Conservation (phyloP, 1,284 basidiomycete species). For the Microbotryum silenes-acaulis region DNA sequence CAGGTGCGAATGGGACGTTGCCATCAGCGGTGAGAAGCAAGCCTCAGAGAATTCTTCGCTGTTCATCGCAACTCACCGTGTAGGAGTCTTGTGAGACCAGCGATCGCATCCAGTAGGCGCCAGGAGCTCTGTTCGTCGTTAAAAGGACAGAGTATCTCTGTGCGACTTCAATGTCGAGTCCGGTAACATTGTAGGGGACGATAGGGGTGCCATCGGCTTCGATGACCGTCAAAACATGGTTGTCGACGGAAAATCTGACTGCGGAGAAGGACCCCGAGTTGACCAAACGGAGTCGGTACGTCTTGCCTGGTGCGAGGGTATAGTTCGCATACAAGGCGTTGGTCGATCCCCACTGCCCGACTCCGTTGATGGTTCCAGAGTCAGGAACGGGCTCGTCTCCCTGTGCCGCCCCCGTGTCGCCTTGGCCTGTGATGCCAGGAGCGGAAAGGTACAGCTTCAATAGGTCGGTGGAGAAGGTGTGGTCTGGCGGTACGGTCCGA, state of each 20-base stretch:
- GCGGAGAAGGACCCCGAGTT: conserved; percentile 42
- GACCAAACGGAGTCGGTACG: conserved; percentile 24
- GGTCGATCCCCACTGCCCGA: conserved; percentile 10
- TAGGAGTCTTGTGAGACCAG: conserved; percentile 40
- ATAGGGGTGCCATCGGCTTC: conserved; percentile 49
- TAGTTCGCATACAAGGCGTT: not conserved
- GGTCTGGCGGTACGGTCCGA: conserved; percentile 26
- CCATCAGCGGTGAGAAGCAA: too few relatives aligned
- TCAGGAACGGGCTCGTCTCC: conserved; percentile 21
- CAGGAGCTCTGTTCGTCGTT: conserved; percentile 39
- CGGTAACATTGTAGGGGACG: conserved; percentile 40
- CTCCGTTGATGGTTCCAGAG: conserved; percentile 11
- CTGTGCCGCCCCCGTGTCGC: conserved; percentile 5
- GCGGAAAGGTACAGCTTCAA: conserved; percentile 37
- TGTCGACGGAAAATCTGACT: conserved; percentile 47
- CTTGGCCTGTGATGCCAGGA: conserved; percentile 12
- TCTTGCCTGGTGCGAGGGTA: conserved; percentile 6
- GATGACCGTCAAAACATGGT: conserved; percentile 46
- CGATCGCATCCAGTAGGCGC: conserved; percentile 46
- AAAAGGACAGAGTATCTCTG: conserved; percentile 50
- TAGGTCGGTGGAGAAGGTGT: conserved; percentile 38
- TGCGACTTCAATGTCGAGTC: conserved; percentile 44
- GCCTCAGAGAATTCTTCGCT: too few relatives aligned
- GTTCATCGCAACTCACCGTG: conserved; percentile 29
- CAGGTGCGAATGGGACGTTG: conserved; percentile 29